Evolutionary conservation across 768 basidiomycete species (phyloP), one percentile per base, ranked within the genome.

Genomic region (Cubamyces sp.): DNA sequence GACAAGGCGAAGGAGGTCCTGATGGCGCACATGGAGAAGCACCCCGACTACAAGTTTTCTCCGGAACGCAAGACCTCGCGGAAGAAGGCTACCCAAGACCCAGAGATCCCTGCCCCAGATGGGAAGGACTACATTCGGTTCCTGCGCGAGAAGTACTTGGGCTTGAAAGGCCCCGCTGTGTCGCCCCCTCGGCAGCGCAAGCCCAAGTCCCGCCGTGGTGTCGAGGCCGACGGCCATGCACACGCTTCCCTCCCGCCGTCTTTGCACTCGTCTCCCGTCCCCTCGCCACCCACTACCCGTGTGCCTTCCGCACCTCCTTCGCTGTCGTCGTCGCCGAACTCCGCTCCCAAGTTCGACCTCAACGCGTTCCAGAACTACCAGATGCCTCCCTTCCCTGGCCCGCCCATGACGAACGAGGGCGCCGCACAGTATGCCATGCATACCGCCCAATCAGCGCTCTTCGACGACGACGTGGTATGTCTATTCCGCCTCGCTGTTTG

Each of bases 111-210:
- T 65, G 37, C 42, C 18, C 60, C 58, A 46, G 59, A 66, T 42
- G 52, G 65, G 51, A 68, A 71, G 39, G 70, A 74, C 19, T 66
- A 69, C 34, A 76, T 77, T 41, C 72, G 74, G 45, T 52, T 64
- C 54, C 69, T 80, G 46, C 69, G 79, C 25, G 77, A 78, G 65
- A 70, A 61, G 49, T 80, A 76, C 56, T 53, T 72, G 16, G 63
- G 67, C 5, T 71, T 77, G 45, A 47, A 62, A 25, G 77, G 77
- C 4, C 75, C 76, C n/a, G 72, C 79, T 19, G 70, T 72, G 18
- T 65, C 72, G n/a, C 74, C 75, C 16, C 65, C 73, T 19, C 77
- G 78, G 28, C 66, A 54, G 26, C 70, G 75, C 61, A 75, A 73
- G 54, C 56, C 64, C 28, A 75, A 72, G 68, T 59, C 63, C 30